phyloP scores from a whole-genome alignment of 1,139 yeast genomes.

The Yamadazyma pseudoaaseri region DNA sequence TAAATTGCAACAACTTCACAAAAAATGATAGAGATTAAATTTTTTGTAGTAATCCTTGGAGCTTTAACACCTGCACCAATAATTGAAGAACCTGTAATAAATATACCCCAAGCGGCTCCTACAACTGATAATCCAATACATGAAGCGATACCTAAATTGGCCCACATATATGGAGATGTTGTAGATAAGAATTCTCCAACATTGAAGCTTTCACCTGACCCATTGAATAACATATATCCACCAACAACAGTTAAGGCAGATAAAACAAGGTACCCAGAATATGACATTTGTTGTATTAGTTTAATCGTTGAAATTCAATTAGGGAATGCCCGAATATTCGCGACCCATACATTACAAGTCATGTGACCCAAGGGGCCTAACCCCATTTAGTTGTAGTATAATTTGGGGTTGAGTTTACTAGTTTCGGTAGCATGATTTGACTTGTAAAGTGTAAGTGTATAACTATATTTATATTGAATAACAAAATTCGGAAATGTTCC shows the following conservation, averaged over 20 bases:
- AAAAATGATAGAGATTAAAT: constrained; percentile 92
- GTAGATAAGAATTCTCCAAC: constrained; percentile 83
- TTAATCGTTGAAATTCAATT: neutral
- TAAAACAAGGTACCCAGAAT: constrained; percentile 20
- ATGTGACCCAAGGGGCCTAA: no score
- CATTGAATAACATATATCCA: constrained; percentile 81
- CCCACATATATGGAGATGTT: constrained; percentile 98
- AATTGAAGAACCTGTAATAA: constrained; percentile 91
- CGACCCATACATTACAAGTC: no score
- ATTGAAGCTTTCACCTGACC: constrained; percentile 87
- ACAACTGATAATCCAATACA: constrained; percentile 94
- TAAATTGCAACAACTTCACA: constrained; percentile 99
- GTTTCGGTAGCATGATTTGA: no score
- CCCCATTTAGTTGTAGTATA: no score
- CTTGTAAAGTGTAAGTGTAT: no score
- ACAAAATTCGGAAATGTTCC: neutral
- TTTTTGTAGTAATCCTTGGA: constrained; percentile 96
- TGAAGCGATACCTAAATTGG: constrained; percentile 82
- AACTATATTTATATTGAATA: no score
- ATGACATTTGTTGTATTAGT: constrained; percentile 8
- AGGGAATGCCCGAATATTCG: neutral
- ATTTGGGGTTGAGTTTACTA: no score
- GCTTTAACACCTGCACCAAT: constrained; percentile 98
- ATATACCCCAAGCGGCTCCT: constrained; percentile 99
- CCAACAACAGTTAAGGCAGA: constrained; percentile 40